These are phyloP conservation scores for Coniochaeta sp. DNA, from an alignment of 2,329 filamentous ascomycete genomes.

Conservation along the genomic window DNA sequence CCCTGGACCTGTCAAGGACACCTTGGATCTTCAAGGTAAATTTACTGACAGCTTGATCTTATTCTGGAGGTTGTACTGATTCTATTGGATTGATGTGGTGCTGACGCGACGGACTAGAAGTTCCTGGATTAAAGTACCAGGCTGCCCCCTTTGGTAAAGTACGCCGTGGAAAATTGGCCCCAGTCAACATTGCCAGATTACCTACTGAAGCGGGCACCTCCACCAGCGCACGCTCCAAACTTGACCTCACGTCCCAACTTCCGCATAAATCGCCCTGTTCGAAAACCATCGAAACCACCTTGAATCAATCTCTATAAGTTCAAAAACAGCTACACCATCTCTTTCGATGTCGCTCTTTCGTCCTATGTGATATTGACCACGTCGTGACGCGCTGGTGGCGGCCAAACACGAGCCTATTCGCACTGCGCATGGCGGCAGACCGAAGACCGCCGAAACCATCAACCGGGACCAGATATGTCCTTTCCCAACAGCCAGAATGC, in stretches of 20 bases:
- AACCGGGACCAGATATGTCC: constrained; percentile 52
- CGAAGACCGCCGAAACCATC: constrained; percentile 39
- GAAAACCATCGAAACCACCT: constrained; percentile 42
- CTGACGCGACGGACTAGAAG: constrained; percentile 3
- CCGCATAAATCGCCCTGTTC: constrained; percentile 40
- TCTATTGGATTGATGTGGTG: background rate
- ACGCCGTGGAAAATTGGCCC: constrained; percentile 6
- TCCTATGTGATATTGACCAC: constrained; percentile 41
- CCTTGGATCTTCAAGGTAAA: background rate
- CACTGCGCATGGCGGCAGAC: constrained; percentile 49
- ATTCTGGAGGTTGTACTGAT: background rate
- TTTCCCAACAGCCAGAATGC: constrained; percentile 56
- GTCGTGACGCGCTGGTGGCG: constrained; percentile 35
- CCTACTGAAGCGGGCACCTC: constrained; percentile 19
- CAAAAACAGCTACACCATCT: constrained; percentile 39
- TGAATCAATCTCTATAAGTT: constrained; percentile 31
- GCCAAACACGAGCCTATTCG: constrained; percentile 42
- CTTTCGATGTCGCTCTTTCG: constrained; percentile 42
- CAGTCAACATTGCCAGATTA: constrained; percentile 7
- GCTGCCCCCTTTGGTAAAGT: background rate
- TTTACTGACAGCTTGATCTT: background rate
- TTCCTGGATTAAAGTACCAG: background rate
- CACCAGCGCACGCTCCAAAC: constrained; percentile 26
- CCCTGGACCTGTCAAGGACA: background rate
- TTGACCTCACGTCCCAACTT: constrained; percentile 50